Base-by-base conservation (phyloP, 2,329 filamentous ascomycete genomes). In the Penicillium sp. region DNA sequence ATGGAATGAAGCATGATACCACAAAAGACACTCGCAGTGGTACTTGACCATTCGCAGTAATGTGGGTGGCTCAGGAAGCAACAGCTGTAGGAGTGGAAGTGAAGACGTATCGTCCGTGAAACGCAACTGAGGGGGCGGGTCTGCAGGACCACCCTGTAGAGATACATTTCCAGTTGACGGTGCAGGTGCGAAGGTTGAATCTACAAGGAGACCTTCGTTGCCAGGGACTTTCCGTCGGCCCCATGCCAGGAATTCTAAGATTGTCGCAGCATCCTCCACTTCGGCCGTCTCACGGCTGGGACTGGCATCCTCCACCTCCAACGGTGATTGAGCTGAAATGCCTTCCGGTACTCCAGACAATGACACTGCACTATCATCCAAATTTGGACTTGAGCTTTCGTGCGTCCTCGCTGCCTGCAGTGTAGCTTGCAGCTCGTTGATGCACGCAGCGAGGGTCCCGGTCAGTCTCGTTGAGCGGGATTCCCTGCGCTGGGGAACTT, bases 221-320 rank as follows among this genome's bases (percentile, higher is more conserved):
- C 10, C 16, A 19, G n/a, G 38, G 13, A 19, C 38, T 19, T 19
- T 42, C n/a, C 16, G 38, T 22, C 79, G 73, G 14, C 80, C 80
- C 80, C 80, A 82, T 1, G 79, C 78, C 2, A 81, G 68, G 48
- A 80, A 82, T 52, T 82, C 79, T 0, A 82, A 71, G 3, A 81
- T 76, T 1, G 79, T 79, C 4, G 78, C 79, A 1, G 78, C 77
- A 61, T 81, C 78, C 57, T 77, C 72, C 37, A 71, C 67, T n/a
- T 76, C 73, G 1, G 45, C 45, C 26, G 45, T n/a, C 26, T 48
- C 45, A n/a, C 25, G 45, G 14, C 22, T 48, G 22, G 22, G 22
- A 48, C 22, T 28, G 26, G 43, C 19, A 26, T 46, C 43, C 26
- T 46, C 43, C 26, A 25, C 26, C 22, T 40, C 46, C 16, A 46